A percentile compares a stretch with the other conserved stretches of the same genome.
Conservation (phyloP, 2,329 filamentous ascomycete species). For the Penicillium sp. region DNA sequence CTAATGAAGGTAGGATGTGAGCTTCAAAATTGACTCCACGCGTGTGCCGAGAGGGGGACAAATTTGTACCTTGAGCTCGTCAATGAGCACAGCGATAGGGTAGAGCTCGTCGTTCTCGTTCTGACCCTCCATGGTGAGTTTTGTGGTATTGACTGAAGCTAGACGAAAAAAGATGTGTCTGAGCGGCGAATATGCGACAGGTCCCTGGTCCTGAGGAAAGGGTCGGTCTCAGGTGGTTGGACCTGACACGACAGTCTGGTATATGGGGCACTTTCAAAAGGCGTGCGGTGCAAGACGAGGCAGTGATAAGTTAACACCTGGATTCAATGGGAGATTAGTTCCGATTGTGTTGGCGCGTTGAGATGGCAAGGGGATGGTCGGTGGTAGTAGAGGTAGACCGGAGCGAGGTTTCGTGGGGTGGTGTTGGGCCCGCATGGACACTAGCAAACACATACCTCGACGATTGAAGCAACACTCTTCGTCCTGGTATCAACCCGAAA, state of each 20-base stretch:
- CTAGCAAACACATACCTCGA: slow-evolving; percentile 28
- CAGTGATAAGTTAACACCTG: not conserved
- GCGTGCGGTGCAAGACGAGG: not conserved
- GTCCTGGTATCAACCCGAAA: slow-evolving; percentile 17
- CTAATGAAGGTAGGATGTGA: slow-evolving; percentile 51
- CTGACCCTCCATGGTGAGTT: slow-evolving; percentile 79
- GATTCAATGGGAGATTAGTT: slow-evolving; percentile 13
- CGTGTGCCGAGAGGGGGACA: slow-evolving; percentile 12
- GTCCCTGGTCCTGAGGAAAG: slow-evolving; percentile 33
- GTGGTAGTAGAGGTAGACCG: slow-evolving; percentile 26
- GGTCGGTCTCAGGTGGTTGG: slow-evolving; percentile 32
- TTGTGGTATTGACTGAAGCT: slow-evolving; percentile 24
- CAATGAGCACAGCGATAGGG: slow-evolving; percentile 98
- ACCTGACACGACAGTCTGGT: slow-evolving; percentile 10
- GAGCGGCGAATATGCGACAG: slow-evolving; percentile 30
- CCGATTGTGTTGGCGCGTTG: slow-evolving; percentile 20
- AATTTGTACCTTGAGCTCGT: slow-evolving; percentile 88
- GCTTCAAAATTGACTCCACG: slow-evolving; percentile 12
- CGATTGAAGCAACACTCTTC: not conserved
- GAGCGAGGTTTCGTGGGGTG: slow-evolving; percentile 40
- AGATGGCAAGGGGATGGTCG: slow-evolving; percentile 28
- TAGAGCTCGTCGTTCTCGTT: slow-evolving; percentile 98
- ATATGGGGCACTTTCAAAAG: slow-evolving; percentile 5
- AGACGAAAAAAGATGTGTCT: slow-evolving; percentile 19
- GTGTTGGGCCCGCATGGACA: slow-evolving; percentile 37